These are phyloP conservation scores for Choiromyces venosus DNA, from an alignment of 495 filamentous ascomycete genomes.

Conservation along the genomic window DNA sequence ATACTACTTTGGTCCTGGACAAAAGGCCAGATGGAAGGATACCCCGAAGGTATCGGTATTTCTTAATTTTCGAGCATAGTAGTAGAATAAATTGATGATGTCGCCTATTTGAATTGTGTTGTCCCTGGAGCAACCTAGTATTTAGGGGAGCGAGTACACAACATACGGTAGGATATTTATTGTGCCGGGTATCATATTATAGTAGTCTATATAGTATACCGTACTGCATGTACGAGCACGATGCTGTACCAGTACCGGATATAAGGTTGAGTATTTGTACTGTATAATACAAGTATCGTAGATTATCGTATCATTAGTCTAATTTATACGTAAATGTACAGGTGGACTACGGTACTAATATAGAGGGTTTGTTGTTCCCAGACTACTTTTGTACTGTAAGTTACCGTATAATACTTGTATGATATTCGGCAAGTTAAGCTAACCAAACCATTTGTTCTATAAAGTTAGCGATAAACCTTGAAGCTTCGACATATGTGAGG, in stretches of 20 bases:
- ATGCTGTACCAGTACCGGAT: not conserved
- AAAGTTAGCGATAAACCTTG: not conserved
- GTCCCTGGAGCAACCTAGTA: not conserved
- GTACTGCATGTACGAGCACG: not conserved
- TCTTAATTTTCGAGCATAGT: constrained; percentile 1
- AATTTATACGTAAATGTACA: not conserved
- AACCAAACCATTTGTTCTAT: not conserved
- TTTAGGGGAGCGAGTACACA: not conserved
- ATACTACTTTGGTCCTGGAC: not conserved
- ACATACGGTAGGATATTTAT: too few relatives aligned
- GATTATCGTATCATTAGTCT: not conserved
- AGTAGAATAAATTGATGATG: not conserved
- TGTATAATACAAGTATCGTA: not conserved
- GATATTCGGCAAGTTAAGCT: not conserved
- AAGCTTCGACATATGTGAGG: not conserved
- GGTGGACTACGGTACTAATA: not conserved
- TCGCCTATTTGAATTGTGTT: not conserved
- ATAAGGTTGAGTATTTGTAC: not conserved
- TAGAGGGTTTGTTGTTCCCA: not conserved
- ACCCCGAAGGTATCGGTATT: not conserved
- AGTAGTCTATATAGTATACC: too few relatives aligned
- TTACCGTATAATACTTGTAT: too few relatives aligned
- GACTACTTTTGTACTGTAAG: too few relatives aligned
- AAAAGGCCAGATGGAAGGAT: not conserved
- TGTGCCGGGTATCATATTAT: too few relatives aligned